Percentiles rank a stretch among this genome's conserved stretches.
These are phyloP conservation scores for Epichloe festucae DNA, from an alignment of 2,329 filamentous ascomycete genomes.

Conservation along the genomic window DNA sequence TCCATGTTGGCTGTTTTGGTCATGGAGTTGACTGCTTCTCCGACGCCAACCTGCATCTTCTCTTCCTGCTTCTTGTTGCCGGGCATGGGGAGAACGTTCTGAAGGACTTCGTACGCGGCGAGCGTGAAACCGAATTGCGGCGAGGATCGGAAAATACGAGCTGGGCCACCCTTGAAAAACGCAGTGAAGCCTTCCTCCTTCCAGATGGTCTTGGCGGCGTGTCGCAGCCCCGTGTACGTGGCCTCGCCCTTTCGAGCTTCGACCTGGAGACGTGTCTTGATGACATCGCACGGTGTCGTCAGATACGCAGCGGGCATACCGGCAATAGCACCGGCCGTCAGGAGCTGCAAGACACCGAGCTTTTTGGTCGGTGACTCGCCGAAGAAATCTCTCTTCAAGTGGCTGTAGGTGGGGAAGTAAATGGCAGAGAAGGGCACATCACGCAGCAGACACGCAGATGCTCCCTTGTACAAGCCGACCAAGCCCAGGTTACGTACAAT, in stretches of 20 bases:
- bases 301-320: conserved; percentile 89
- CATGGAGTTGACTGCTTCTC: conserved; percentile 44
- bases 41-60: conserved; percentile 42
- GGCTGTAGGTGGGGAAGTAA: conserved; percentile 94
- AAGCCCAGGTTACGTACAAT: conserved; percentile 93
- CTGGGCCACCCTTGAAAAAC: conserved; percentile 97
- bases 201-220: conserved; percentile 72
- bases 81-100: conserved; percentile 62
- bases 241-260: conserved; percentile 93
- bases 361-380: conserved; percentile 80
- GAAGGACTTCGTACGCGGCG: conserved; percentile 85
- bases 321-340: conserved; percentile 88
- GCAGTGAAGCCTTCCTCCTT: conserved; percentile 88
- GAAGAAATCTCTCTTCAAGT: conserved; percentile 87
- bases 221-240: conserved; percentile 72
- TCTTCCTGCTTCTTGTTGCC: conserved; percentile 45
- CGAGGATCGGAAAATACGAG: conserved; percentile 86
- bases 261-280: conserved; percentile 96
- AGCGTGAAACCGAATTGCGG: conserved; percentile 98
- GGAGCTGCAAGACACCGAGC: conserved; percentile 77
- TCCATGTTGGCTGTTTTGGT: conserved; percentile 16
- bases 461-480: conserved; percentile 91
- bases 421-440: conserved; percentile 98
- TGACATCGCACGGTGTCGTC: conserved; percentile 94
- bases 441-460: conserved; percentile 82